phyloP scores from a whole-genome alignment of 176 grass and related monocot species.

The Oryza nivara region DNA sequence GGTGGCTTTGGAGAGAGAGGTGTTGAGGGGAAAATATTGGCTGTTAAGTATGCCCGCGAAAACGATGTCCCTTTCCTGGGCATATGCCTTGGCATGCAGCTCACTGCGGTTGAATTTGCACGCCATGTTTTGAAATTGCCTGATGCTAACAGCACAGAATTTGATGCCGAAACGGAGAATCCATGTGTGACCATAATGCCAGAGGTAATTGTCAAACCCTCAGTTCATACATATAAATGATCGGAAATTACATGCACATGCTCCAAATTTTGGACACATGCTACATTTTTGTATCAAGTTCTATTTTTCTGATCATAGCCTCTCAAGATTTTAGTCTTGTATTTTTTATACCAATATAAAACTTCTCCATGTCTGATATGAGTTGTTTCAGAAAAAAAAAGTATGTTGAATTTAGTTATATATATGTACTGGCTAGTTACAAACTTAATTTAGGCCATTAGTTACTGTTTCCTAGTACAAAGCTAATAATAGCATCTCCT shows the following conservation, averaged over 20 bases:
- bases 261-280: no score
- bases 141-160: conserved; percentile 54
- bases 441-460: conserved; percentile 40
- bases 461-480: no score
- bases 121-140: conserved; percentile 48
- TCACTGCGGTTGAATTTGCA: conserved; percentile 57
- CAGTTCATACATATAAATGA: no score
- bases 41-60: conserved; percentile 58
- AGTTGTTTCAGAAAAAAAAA: no score
- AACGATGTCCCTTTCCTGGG: conserved; percentile 62
- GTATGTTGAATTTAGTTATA: no score
- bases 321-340: no score
- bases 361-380: no score
- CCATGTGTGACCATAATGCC: conserved; percentile 59
- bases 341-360: no score
- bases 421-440: background rate
- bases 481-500: background rate
- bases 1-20: conserved; percentile 59
- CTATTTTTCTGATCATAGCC: no score
- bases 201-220: conserved; percentile 32
- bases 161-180: conserved; percentile 41
- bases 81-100: conserved; percentile 69
- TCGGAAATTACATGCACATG: no score
- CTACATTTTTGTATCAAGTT: no score
- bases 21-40: conserved; percentile 53